phyloP scores from a whole-genome alignment of 805 yeast species.

The Candida parachauliodes region DNA sequence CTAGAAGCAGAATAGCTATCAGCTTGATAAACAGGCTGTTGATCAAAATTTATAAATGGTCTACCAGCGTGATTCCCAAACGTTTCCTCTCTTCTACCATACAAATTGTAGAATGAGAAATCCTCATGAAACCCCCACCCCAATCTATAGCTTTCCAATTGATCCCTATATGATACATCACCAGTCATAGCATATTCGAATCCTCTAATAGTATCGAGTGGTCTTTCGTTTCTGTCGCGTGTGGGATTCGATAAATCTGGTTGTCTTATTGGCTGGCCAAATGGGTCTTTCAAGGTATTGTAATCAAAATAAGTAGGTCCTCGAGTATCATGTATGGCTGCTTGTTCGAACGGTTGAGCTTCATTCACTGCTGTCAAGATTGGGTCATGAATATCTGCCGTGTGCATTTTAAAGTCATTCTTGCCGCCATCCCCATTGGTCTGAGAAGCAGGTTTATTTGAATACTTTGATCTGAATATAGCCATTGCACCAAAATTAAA shows the following conservation, averaged over 20 bases:
- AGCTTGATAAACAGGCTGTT: constrained; percentile 48
- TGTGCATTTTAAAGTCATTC: constrained; percentile 54
- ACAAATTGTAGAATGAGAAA: constrained; percentile 53
- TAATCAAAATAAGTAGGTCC: constrained; percentile 43
- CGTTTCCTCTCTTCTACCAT: constrained; percentile 18
- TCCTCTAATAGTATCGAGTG: constrained; percentile 89
- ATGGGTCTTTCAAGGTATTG: constrained; percentile 70
- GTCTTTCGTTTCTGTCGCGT: constrained; percentile 90
- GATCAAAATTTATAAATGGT: constrained; percentile 40
- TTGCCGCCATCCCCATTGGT: constrained; percentile 9
- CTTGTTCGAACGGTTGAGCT: constrained; percentile 88
- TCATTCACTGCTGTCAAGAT: constrained; percentile 89
- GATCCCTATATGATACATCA: constrained; percentile 73
- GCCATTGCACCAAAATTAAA: constrained; percentile 20
- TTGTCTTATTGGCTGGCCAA: constrained; percentile 73
- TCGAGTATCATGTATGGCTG: constrained; percentile 30
- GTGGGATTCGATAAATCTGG: constrained; percentile 94
- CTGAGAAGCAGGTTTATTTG: constrained; percentile 21
- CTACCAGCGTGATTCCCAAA: constrained; percentile 15
- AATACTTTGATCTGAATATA: constrained; percentile 28
- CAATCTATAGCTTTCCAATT: constrained; percentile 68
- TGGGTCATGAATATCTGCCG: constrained; percentile 76
- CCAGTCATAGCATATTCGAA: constrained; percentile 95
- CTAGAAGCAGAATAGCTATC: constrained; percentile 56
- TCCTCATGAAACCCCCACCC: constrained; percentile 89